A percentile compares a stretch with the other conserved stretches of the same genome.
These are phyloP conservation scores for Populus hybrid DNA, from an alignment of 441 rosid genomes.

Conservation along the genomic window DNA sequence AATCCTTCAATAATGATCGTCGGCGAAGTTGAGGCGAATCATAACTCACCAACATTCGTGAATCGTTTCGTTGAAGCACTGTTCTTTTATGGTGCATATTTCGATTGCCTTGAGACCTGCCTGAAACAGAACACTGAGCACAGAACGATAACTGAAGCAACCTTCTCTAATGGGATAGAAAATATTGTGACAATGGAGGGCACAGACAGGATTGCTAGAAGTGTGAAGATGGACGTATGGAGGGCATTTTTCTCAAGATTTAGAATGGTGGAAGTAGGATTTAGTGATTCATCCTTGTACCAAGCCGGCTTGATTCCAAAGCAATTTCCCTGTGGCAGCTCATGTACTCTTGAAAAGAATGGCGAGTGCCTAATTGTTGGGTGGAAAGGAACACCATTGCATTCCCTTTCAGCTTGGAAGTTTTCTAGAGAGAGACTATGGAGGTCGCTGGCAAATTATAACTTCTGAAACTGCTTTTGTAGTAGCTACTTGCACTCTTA, in stretches of 20 bases:
- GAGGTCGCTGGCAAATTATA: conserved; percentile 11
- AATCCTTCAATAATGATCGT: conserved; percentile 44
- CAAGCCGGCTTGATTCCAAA: conserved; percentile 38
- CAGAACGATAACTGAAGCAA: conserved; percentile 20
- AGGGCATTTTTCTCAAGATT: conserved; percentile 46
- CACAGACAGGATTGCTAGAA: conserved; percentile 30
- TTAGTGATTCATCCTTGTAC: conserved; percentile 38
- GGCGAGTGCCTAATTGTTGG: conserved; percentile 40
- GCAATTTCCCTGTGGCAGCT: conserved; percentile 22
- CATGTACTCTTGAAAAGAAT: conserved; percentile 28
- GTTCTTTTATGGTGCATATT: conserved; percentile 44
- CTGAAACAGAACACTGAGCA: conserved; percentile 18
- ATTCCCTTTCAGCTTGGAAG: conserved; percentile 54
- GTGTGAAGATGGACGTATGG: conserved; percentile 50
- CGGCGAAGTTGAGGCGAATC: conserved; percentile 48
- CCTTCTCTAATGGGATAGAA: conserved; percentile 22
- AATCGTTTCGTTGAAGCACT: conserved; percentile 47
- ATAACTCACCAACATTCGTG: conserved; percentile 43
- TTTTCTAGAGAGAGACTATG: conserved; percentile 26
- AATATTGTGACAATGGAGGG: conserved; percentile 39
- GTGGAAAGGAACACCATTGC: conserved; percentile 52
- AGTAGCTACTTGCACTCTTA: background rate
- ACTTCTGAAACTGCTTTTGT: conserved; percentile 4
- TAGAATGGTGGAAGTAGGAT: conserved; percentile 45
- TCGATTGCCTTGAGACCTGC: conserved; percentile 44